Conservation (phyloP, 2,329 filamentous ascomycete genomes). For the Rutstroemia sp. region DNA sequence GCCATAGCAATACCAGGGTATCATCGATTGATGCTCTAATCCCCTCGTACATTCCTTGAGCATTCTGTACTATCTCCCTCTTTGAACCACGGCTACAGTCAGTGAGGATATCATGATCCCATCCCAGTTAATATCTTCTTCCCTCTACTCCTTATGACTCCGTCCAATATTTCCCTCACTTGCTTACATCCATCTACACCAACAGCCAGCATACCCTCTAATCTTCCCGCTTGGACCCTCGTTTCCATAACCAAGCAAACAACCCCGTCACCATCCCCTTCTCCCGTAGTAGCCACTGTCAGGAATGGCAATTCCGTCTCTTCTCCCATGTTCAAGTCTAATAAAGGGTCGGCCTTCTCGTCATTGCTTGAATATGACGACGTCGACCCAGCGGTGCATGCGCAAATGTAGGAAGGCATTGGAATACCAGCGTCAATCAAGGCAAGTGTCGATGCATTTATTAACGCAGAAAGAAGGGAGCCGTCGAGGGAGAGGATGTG, state of each 20-base stretch:
- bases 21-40: conserved; percentile 8
- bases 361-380: conserved; percentile 58
- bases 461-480: conserved; percentile 76
- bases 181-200: conserved; percentile 88
- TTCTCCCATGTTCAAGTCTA: conserved; percentile 73
- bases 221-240: conserved; percentile 68
- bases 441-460: conserved; percentile 88
- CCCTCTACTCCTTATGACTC: conserved; percentile 67
- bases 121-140: conserved; percentile 50
- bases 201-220: conserved; percentile 91
- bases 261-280: conserved; percentile 57
- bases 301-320: conserved; percentile 84
- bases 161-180: conserved; percentile 73
- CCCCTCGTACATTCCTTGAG: background rate
- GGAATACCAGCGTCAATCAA: conserved; percentile 92
- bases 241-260: conserved; percentile 80
- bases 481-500: conserved; percentile 89
- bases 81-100: no score
- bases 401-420: conserved; percentile 85
- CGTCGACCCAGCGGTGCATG: conserved; percentile 79
- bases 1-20: conserved; percentile 12
- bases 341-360: conserved; percentile 65
- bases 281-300: conserved; percentile 73
- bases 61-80: background rate
- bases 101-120: background rate